Evolutionary conservation across 1,139 yeast species (phyloP).

Genomic region (Geotrichum cucujoidarum): DNA sequence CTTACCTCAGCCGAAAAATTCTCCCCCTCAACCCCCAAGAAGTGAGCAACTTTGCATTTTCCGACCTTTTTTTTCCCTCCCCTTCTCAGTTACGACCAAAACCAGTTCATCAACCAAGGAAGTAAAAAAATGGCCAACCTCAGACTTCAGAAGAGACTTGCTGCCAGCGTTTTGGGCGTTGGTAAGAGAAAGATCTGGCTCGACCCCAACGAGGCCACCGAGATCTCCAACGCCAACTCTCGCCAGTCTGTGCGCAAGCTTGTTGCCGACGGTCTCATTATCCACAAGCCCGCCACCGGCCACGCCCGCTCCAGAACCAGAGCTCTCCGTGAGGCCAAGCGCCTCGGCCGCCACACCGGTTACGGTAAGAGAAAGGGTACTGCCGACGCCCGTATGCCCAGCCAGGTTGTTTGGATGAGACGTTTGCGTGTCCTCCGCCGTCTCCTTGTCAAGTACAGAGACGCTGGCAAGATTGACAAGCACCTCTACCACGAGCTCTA

Average conservation of each 20-base stretch:
- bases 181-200: constrained; percentile 99
- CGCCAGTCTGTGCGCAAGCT: constrained; percentile 92
- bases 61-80: too few relatives aligned
- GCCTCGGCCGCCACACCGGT: constrained; percentile 99
- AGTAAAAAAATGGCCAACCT: constrained; percentile 85
- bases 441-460: constrained; percentile 98
- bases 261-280: constrained; percentile 96
- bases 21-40: too few relatives aligned
- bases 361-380: constrained; percentile 99
- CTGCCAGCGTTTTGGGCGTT: constrained; percentile 98
- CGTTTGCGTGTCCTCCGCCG: constrained; percentile 99
- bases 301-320: constrained; percentile 99
- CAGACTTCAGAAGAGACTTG: constrained; percentile 99
- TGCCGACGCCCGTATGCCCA: constrained; percentile 98
- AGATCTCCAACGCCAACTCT: constrained; percentile 97
- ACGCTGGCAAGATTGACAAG: constrained; percentile 98
- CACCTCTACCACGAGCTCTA: constrained; percentile 97
- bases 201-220: constrained; percentile 97
- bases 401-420: constrained; percentile 99
- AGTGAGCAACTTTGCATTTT: too few relatives aligned
- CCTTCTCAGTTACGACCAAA: too few relatives aligned
- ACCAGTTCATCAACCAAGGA: too few relatives aligned
- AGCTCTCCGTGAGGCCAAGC: constrained; percentile 95
- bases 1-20: too few relatives aligned
- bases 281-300: constrained; percentile 94